Evolutionary conservation across 2,329 filamentous ascomycete genomes (phyloP), one percentile per base, ranked within the genome.

Genomic region (Botrytis squamosa): DNA sequence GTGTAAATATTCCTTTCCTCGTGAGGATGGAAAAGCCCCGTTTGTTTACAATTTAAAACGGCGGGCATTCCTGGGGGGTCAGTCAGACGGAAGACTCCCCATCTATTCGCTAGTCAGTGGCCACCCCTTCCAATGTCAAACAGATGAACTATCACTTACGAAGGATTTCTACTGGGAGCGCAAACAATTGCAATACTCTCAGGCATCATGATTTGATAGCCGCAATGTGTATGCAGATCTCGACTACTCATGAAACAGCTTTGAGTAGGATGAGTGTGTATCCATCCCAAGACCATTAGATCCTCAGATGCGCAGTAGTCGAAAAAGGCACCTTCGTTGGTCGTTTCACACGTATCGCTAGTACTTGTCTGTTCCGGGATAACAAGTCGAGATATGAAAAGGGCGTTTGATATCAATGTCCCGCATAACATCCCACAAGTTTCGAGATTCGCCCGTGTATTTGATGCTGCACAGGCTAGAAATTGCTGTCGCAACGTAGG

Each of bases 111-210:
- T 64, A 6, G n/a, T 79, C 68, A 79, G 74, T 40, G 20, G 38
- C 9, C 20, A 57, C n/a, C 6, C 38, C 14, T 10, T 46, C 20
- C 5, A 25, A 70, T 33, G 16, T 18, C 36, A 42, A 59, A 7
- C 33, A 36, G 57, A 36, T 42, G 5, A 7, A 25, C 12, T 4
- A 9, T 38, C 42, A 87, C 90, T 84, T 84, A 95, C 89, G 90
- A 92, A 63, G 92, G 93, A 52, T 87, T 86, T 79, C 92, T 93
- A 73, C 88, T 92, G 0, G 96, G 96, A 9, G 96, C 93, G 83
- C 96, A 99, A 57, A 99, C 96, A 79, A 99, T 97, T 6, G 96
- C 96, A 76, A 99, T 94, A 79, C 93, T 97, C 85, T 99, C 96
- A 0, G 94, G 92, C 83, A 98, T 89, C 94, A 98, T 98, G 74